These are phyloP conservation scores for Leccinum rimulosum DNA, from an alignment of 768 basidiomycete genomes.

Conservation along the genomic window DNA sequence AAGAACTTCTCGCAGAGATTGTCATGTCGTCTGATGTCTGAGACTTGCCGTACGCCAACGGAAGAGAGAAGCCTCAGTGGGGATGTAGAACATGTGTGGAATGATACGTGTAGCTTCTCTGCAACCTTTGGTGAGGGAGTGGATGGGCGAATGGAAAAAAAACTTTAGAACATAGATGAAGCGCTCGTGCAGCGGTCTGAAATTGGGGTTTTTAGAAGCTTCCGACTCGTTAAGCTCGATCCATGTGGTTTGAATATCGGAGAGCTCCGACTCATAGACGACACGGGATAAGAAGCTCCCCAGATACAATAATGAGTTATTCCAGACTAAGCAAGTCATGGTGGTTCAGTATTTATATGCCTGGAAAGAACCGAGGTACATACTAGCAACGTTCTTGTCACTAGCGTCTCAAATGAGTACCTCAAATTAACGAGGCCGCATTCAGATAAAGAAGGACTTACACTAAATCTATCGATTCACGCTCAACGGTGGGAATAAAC, in stretches of 20 bases:
- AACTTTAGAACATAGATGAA: not conserved
- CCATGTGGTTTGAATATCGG: not conserved
- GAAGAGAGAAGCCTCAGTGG: not conserved
- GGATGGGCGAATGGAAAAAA: not conserved
- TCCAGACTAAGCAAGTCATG: not conserved
- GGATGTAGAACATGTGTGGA: not conserved
- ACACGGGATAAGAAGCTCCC: not conserved
- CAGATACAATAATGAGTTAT: not conserved
- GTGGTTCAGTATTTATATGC: not conserved
- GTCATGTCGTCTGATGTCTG: not conserved
- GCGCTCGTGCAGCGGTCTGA: not conserved
- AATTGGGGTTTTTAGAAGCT: no score
- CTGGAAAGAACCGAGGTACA: conserved; percentile 13
- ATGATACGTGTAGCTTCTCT: not conserved
- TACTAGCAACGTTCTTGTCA: conserved; percentile 51
- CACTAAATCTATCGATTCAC: conserved; percentile 13
- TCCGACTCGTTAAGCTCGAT: no score
- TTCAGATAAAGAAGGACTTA: not conserved
- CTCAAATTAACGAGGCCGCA: not conserved
- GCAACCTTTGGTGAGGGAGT: not conserved
- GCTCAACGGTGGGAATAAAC: conserved; percentile 12
- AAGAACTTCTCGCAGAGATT: conserved; percentile 28
- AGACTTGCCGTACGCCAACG: not conserved
- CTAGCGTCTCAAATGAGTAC: not conserved
- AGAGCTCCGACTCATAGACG: not conserved